Evolutionary conservation across 495 filamentous ascomycete genomes (phyloP).

Genomic region (Neurospora terricola): DNA sequence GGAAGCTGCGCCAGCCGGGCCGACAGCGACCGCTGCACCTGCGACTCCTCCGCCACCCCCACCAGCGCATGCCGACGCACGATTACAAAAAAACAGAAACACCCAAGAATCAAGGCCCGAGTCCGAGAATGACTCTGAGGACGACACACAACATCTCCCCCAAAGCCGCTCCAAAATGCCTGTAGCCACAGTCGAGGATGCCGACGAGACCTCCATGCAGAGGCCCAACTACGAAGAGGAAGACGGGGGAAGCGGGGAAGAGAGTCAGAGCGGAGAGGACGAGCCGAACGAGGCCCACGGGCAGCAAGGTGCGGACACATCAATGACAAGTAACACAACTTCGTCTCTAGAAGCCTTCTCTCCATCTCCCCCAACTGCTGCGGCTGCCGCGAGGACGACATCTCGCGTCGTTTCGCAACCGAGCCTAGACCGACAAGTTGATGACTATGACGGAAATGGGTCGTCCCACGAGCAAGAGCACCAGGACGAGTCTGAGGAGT

Average conservation of each 20-base stretch:
- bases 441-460: conserved; percentile 3
- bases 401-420: conserved; percentile 41
- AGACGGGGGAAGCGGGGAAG: neutral
- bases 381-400: conserved; percentile 48
- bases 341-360: conserved; percentile 49
- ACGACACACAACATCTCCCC: neutral
- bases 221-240: neutral
- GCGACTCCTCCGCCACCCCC: neutral
- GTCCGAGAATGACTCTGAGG: neutral
- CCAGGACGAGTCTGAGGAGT: neutral
- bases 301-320: conserved; percentile 22
- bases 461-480: neutral
- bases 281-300: conserved; percentile 5
- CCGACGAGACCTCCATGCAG: conserved; percentile 8
- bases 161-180: neutral
- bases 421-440: conserved; percentile 17
- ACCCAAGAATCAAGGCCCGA: neutral
- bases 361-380: conserved; percentile 56
- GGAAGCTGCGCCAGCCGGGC: conserved; percentile 8
- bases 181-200: conserved; percentile 5
- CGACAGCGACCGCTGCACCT: conserved; percentile 2
- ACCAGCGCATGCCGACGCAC: conserved; percentile 2
- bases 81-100: neutral
- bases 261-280: neutral
- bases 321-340: conserved; percentile 34